Conservation (phyloP, 2,329 filamentous ascomycete species). For the Boeremia exigua region DNA sequence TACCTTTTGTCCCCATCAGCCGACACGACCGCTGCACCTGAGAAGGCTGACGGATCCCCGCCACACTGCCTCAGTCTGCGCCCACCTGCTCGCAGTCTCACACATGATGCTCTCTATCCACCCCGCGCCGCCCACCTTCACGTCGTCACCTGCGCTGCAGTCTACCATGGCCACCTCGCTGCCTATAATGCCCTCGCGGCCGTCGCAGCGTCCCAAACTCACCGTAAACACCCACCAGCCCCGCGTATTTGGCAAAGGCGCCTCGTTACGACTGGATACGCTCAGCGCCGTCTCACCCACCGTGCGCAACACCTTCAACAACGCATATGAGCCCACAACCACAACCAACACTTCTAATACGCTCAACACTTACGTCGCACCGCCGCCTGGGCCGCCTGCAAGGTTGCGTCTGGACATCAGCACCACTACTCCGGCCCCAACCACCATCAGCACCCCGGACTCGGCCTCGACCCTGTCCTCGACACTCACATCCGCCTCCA, state of each 20-base stretch:
- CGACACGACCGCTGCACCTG: conserved; percentile 19
- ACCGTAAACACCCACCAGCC: conserved; percentile 63
- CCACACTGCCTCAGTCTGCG: conserved; percentile 15
- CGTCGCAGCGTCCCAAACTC: conserved; percentile 61
- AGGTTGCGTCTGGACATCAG: conserved; percentile 43
- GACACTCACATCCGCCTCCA: conserved; percentile 49
- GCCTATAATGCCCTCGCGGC: conserved; percentile 50
- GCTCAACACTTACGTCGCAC: conserved; percentile 25
- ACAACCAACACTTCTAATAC: conserved; percentile 14
- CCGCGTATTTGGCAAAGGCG: conserved; percentile 60
- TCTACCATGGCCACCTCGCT: conserved; percentile 53
- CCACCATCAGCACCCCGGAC: conserved; percentile 40
- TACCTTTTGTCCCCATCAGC: conserved; percentile 3
- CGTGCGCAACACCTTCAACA: conserved; percentile 66
- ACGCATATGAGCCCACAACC: conserved; percentile 58
- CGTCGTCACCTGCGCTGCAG: conserved; percentile 38
- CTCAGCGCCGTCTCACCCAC: conserved; percentile 66
- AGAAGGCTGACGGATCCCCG: conserved; percentile 15
- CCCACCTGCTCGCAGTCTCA: conserved; percentile 11
- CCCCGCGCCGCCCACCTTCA: conserved; percentile 35
- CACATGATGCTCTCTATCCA: conserved; percentile 50
- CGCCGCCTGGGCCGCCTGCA: conserved; percentile 33
- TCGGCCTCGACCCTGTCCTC: conserved; percentile 50
- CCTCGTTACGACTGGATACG: conserved; percentile 60
- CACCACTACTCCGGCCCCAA: conserved; percentile 33